A percentile compares a stretch with the other conserved stretches of the same genome.
Evolutionary conservation across 2,329 filamentous ascomycete species (phyloP).

Genomic region (Ophiostoma tasmaniense): DNA sequence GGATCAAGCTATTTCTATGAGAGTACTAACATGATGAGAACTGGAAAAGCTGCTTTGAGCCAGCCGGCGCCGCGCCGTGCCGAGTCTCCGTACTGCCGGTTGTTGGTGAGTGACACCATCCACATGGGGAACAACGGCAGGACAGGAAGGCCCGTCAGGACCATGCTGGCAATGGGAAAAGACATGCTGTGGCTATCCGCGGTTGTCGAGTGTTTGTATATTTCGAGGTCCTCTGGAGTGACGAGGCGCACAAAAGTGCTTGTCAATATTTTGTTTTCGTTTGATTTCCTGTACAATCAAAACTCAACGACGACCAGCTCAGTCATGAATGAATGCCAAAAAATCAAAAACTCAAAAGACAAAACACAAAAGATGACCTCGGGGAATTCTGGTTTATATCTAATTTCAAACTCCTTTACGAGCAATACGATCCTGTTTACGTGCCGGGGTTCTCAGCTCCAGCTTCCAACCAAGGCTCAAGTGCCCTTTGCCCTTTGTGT

Average conservation of each 20-base stretch:
- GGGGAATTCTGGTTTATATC: neutral
- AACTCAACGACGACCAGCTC: too few relatives aligned
- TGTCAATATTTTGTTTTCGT: neutral
- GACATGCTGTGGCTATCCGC: neutral
- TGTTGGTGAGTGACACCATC: neutral
- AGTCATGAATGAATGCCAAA: neutral
- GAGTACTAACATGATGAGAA: neutral
- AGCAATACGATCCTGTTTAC: neutral
- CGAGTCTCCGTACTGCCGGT: neutral
- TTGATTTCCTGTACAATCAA: too few relatives aligned
- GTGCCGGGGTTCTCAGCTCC: neutral
- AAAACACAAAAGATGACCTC: too few relatives aligned
- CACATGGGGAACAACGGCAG: neutral
- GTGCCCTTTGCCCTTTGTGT: neutral
- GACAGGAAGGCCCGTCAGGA: neutral
- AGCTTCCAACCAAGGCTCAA: neutral
- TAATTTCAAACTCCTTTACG: neutral
- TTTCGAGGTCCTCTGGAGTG: too few relatives aligned
- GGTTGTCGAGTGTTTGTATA: too few relatives aligned
- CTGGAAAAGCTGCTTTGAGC: neutral
- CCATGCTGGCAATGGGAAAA: neutral
- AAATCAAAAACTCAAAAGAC: neutral
- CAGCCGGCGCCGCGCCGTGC: neutral
- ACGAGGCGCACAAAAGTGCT: neutral
- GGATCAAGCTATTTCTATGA: too few relatives aligned